phyloP scores from a whole-genome alignment of 257 asterid genomes.

The Salvia splendens region DNA sequence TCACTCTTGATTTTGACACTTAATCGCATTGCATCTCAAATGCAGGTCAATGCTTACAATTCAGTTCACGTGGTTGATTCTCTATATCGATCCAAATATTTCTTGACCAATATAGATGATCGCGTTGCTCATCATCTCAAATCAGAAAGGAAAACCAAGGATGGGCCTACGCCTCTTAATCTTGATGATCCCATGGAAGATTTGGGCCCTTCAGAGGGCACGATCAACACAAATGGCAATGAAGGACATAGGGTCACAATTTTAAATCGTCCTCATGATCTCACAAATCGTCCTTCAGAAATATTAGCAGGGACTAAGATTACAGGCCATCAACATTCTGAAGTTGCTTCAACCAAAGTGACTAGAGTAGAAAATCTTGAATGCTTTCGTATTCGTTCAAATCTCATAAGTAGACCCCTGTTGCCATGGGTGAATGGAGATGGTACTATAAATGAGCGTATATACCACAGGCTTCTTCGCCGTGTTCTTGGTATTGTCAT shows the following conservation, averaged over 20 bases:
- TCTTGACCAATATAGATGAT: constrained; percentile 57
- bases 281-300: constrained; percentile 33
- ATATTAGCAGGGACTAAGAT: too few species aligned
- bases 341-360: constrained; percentile 36
- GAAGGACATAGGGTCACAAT: constrained; percentile 77
- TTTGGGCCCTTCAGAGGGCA: constrained; percentile 33
- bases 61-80: constrained; percentile 72
- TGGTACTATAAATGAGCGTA: constrained; percentile 72
- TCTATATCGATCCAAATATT: constrained; percentile 79
- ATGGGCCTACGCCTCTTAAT: constrained; percentile 34
- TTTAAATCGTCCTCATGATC: constrained; percentile 64
- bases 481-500: constrained; percentile 77
- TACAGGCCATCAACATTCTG: background rate
- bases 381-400: constrained; percentile 37
- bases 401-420: constrained; percentile 52
- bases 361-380: constrained; percentile 36
- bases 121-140: constrained; percentile 32
- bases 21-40: constrained; percentile 2
- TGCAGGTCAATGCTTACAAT: constrained; percentile 81
- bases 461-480: constrained; percentile 82
- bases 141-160: constrained; percentile 36
- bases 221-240: constrained; percentile 35
- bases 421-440: constrained; percentile 93
- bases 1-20: background rate
- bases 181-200: constrained; percentile 28